phyloP scores from a whole-genome alignment of 345 rosid species.

The Anacardium occidentale region DNA sequence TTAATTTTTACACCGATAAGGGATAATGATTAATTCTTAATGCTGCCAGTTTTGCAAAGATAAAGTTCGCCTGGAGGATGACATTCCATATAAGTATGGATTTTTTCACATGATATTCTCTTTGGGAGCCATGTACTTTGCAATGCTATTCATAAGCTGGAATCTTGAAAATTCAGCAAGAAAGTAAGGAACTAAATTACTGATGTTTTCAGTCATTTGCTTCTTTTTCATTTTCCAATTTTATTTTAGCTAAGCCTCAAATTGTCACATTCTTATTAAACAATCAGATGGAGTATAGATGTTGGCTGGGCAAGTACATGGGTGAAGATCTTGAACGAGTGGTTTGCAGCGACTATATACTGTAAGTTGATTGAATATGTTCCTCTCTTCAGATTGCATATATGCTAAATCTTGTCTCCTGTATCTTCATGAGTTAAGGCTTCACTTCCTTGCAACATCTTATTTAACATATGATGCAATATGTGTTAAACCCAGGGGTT shows the following conservation, averaged over 20 bases:
- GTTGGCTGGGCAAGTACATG: constrained; percentile 93
- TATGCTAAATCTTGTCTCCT: not conserved
- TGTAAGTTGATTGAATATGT: constrained; percentile 40
- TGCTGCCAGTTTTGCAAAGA: constrained; percentile 60
- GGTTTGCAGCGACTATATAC: constrained; percentile 83
- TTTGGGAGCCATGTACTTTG: constrained; percentile 89
- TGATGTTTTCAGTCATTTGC: not conserved
- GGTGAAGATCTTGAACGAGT: constrained; percentile 86
- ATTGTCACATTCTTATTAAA: not conserved
- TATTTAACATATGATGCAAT: too few species aligned
- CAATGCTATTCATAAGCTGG: constrained; percentile 91
- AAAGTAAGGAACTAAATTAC: constrained; percentile 37
- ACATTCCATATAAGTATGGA: constrained; percentile 71
- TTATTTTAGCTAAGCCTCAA: not conserved
- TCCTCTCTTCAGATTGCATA: not conserved
- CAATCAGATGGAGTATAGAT: constrained; percentile 81
- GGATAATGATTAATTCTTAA: not conserved
- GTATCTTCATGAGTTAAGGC: not conserved
- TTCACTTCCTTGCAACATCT: too few species aligned
- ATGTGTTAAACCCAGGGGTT: too few species aligned
- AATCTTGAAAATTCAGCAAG: constrained; percentile 58
- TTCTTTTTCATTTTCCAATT: not conserved
- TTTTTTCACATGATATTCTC: constrained; percentile 85
- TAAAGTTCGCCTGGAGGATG: constrained; percentile 50
- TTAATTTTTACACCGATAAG: constrained; percentile 4